phyloP scores from a whole-genome alignment of 1,284 basidiomycete genomes.

The Somion occarium region DNA sequence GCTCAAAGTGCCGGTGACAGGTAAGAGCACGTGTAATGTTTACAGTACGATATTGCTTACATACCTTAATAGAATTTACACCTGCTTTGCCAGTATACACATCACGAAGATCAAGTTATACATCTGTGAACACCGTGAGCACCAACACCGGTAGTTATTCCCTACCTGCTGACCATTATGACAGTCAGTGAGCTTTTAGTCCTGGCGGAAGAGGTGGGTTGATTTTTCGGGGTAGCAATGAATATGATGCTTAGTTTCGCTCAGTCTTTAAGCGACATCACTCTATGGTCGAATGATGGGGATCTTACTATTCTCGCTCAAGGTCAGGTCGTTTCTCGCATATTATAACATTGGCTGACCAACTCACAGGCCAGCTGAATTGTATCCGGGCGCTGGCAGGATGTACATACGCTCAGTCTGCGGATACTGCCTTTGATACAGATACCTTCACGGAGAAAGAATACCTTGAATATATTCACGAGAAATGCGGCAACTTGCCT shows the following conservation, averaged over 20 bases:
- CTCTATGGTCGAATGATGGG: conserved; percentile 48
- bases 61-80: conserved; percentile 43
- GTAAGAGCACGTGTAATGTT: conserved; percentile 35
- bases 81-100: conserved; percentile 54
- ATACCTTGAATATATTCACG: conserved; percentile 40
- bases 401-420: conserved; percentile 43
- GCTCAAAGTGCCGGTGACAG: conserved; percentile 65
- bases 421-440: conserved; percentile 53
- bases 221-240: not conserved
- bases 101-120: conserved; percentile 48
- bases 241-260: not conserved
- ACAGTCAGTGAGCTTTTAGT: conserved; percentile 58
- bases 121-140: conserved; percentile 57
- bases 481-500: conserved; percentile 41
- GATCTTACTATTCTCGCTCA: conserved; percentile 50
- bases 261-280: conserved; percentile 56
- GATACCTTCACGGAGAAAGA: conserved; percentile 54
- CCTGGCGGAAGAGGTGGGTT: conserved; percentile 55
- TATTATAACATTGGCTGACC: conserved; percentile 4
- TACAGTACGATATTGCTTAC: not conserved
- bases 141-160: not conserved
- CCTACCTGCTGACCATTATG: conserved; percentile 1
- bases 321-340: conserved; percentile 31
- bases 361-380: conserved; percentile 44
- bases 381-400: conserved; percentile 61